Base-by-base conservation (phyloP, 345 rosid genomes). In the Brassica rapa region DNA sequence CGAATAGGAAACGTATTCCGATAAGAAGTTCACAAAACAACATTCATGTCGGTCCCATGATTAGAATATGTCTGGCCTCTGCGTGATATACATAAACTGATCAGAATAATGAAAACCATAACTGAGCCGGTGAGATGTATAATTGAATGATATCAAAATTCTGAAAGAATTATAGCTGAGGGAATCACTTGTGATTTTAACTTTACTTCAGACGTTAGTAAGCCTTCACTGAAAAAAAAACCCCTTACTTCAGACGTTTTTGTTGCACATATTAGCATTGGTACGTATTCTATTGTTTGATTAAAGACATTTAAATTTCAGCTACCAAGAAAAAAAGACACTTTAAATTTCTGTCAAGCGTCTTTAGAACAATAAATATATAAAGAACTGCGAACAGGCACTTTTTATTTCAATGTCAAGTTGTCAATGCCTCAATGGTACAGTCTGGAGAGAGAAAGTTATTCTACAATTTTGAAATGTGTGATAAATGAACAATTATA, bases 41-140 rank as follows among this genome's bases (percentile, higher is more conserved):
- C 74, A 74, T 79, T 66, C 70, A 79, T 35, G 82, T 68, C 53
- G 78, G 78, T 69, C 79, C 78, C 82, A 65, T 62, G 66, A 68
- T 39, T 61, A 62, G 51, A 61, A 66, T 61, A 9, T 37, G 66
- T 61, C 74, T 62, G 78, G 9, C 41, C 9, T 35, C 41, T 72
- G 43, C 23, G 66, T 72, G 68, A 72, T 78, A n/a, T 77, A 67
- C 51, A 43, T 66, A 43, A 59, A 41, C 8, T 59, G 57, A 35
- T 78, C 77, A 72, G 63, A 60, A 66, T 71, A 39, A 1, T 41
- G 62, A 71, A 41, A 72, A 29, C 25, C 32, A 8, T 56, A 19
- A 56, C 49, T 57, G 39, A 64, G 66, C 71, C 24, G 21, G 14
- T 27, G 15, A 59, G 64, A 59, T 68, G 29, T 33, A 8, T 75